Conservation (phyloP, 257 asterid genomes). For the Solanum peruvianum region DNA sequence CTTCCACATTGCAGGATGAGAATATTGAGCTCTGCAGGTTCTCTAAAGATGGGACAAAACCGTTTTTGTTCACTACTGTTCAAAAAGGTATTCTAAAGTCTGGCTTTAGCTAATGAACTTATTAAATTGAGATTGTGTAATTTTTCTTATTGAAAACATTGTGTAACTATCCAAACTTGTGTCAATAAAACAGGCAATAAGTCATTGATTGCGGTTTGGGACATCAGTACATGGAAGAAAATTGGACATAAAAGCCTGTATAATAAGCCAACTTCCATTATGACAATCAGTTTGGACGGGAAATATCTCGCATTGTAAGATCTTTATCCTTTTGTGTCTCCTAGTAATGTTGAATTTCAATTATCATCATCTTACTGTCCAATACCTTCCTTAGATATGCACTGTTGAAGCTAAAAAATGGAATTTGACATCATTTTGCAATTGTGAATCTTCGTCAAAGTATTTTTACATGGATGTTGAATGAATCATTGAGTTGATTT, state of each 20-base stretch:
- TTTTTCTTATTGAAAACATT: not conserved
- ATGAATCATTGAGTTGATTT: not conserved
- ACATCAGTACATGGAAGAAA: constrained; percentile 80
- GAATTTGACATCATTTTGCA: not conserved
- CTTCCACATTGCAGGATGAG: constrained; percentile 57
- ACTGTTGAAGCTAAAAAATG: not conserved
- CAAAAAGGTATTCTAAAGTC: constrained; percentile 48
- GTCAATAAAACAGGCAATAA: constrained; percentile 49
- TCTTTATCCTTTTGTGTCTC: not conserved
- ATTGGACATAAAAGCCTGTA: constrained; percentile 77
- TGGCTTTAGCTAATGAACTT: not conserved
- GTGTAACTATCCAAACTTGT: constrained; percentile 6
- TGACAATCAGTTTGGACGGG: constrained; percentile 89
- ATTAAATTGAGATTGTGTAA: not conserved
- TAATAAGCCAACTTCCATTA: constrained; percentile 62
- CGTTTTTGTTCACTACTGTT: constrained; percentile 73
- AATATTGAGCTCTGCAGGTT: constrained; percentile 80
- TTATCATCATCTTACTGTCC: not conserved
- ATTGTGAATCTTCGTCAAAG: not conserved
- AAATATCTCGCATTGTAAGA: constrained; percentile 93
- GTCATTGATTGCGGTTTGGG: constrained; percentile 76
- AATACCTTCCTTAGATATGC: not conserved
- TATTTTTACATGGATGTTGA: not conserved
- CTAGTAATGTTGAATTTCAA: not conserved
- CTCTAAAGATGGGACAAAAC: constrained; percentile 95